Base-by-base conservation (phyloP, 768 basidiomycete genomes). In the Sistotremastrum niveocremeum region DNA sequence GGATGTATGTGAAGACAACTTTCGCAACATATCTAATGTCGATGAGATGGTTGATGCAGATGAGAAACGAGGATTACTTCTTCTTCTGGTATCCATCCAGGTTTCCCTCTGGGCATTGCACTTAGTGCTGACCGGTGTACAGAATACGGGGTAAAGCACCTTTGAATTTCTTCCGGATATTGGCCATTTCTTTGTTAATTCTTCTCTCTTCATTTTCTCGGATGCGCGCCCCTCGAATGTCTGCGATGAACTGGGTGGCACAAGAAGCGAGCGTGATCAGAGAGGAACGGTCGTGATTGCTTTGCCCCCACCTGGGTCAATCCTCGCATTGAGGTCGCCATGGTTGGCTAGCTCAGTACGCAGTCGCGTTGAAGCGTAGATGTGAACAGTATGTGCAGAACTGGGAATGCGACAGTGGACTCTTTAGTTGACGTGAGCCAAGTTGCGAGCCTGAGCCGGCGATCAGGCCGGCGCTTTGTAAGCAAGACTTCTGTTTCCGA, bases 121-220 rank as follows among this genome's bases (percentile, higher is more conserved):
- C 38, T 37, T 12, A 35, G 33, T 33, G 39, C 40, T 34, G 44
- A 36, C 7, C 32, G 45, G 50, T 31, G 34, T 37, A n/a, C 28
- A 34, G 39, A 51, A 44, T 50, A 44, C 39, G 29, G 38, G 32
- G 33, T 10, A 32, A 47, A 58, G 44, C 41, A 85, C 91, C 89
- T 74, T 97, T 97, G 72, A 99, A 98, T 64, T 94, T 90, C 72
- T 95, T 94, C 50, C 95, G 73, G 51, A 99, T 99, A 57, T 99
- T 97, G 1, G 95, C 95, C 95, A 99, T 98, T 67, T 99, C 95
- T 65, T 97, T 93, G 68, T 99, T 99, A 55, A 99, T 95, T 46
- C 95, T 72, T 66, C 97, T 98, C 73, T 98, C 94, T 60, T 99
- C 95, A 44, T 98, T 67, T 62, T 99, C 95, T 46, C 94, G 79